A percentile compares a stretch with the other conserved stretches of the same genome.
These are phyloP conservation scores for Drechslerella stenobrocha DNA, from an alignment of 2,329 filamentous ascomycete genomes.

Conservation along the genomic window DNA sequence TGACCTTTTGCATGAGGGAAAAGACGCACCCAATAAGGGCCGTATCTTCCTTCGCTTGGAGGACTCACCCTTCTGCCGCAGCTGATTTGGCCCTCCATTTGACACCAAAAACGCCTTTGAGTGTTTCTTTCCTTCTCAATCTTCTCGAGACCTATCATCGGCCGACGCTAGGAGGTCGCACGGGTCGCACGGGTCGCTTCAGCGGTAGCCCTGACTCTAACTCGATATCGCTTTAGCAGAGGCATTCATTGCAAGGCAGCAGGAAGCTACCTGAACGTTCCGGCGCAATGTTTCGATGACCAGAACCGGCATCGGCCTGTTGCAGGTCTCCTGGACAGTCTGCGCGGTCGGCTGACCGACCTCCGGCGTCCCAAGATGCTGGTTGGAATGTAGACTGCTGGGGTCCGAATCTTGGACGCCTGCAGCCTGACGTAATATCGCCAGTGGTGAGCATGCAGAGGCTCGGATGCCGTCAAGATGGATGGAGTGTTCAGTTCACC, in stretches of 20 bases:
- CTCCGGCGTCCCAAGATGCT: constrained; percentile 27
- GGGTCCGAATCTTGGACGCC: constrained; percentile 29
- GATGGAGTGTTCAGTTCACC: background rate
- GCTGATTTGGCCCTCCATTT: constrained; percentile 24
- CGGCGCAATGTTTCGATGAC: constrained; percentile 5
- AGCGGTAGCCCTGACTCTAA: background rate
- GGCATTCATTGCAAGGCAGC: constrained; percentile 25
- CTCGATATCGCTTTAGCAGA: background rate
- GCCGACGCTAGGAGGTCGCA: constrained; percentile 8
- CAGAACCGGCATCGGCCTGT: constrained; percentile 32
- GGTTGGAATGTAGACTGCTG: constrained; percentile 32
- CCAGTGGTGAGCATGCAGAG: constrained; percentile 21
- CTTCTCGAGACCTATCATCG: background rate
- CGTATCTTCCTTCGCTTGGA: constrained; percentile 11
- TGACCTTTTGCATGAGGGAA: constrained; percentile 47
- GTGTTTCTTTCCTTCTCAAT: background rate
- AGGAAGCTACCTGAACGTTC: constrained; percentile 25
- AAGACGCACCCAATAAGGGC: constrained; percentile 33
- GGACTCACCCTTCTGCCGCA: constrained; percentile 25
- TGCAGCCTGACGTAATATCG: constrained; percentile 48
- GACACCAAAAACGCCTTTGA: background rate
- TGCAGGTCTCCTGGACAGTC: constrained; percentile 25
- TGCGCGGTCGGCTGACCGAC: constrained; percentile 45
- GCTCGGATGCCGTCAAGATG: constrained; percentile 7
- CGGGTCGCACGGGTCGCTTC: constrained; percentile 17